Evolutionary conservation across 1,139 yeast genomes (phyloP), one percentile per base, ranked within the genome.

Genomic region (Zygosaccharomyces pseudobailii): DNA sequence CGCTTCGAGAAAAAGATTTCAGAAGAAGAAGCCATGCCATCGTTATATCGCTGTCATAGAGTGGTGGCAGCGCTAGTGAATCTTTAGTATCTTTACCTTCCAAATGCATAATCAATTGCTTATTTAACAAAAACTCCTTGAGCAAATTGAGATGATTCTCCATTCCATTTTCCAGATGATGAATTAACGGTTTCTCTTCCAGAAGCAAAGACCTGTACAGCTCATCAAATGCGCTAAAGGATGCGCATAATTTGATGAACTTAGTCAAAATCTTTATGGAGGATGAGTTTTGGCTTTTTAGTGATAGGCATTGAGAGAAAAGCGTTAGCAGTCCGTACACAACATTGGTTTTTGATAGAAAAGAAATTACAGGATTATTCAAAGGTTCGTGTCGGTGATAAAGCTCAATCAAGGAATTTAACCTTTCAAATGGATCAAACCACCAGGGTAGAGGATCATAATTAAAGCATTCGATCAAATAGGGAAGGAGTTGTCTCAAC

Each of bases 1-100:
- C 84, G 20, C 94, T 84, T 58, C 96, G 71, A 0, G 95, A 86
- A 23, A 87, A 70, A 0, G 95, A 80, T 46, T 94, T 72, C 27
- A 86, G 68, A 34, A 87, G 71, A 52, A 47, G 46, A 19, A 63
- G 46, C 67, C 68, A 63, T 17, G 65, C 54, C 22, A 54, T 42
- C 3, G 55, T 50, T 4, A 57, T 32, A 35, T 56, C 57, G 23
- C 56, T 49, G 42, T 63, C 63, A 40, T 60, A 54, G n/a, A 63
- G 46, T 1, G 57, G 55, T 4, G 67, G 67, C 13, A 61, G 40
- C 5, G 28, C 23, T 19, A 33, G 3, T 7, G 36, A n/a, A n/a
- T n/a, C n/a, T n/a, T n/a, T n/a, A n/a, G n/a, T 30, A 9, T 37
- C 43, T 6, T 30, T 38, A 2, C 46, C 43, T 19, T 35, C 50